Evolutionary conservation across 1,284 basidiomycete species (phyloP).

Genomic region (Ganoderma lingzhi): DNA sequence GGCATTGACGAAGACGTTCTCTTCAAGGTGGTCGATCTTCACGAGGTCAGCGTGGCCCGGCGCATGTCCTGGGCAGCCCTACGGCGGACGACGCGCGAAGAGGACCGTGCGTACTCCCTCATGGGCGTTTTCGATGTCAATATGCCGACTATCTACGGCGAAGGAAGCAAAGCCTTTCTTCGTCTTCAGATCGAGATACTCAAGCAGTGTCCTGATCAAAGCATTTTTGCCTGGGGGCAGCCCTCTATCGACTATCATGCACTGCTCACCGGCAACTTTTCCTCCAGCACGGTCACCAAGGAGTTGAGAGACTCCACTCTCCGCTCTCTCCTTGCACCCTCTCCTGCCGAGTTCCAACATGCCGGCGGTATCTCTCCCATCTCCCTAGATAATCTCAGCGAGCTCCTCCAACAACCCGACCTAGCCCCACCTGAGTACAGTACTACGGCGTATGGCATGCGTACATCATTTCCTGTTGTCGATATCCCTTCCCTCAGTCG

Average conservation of each 20-base stretch:
- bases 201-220: conserved; percentile 8
- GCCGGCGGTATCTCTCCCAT: conserved; percentile 8
- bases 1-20: conserved; percentile 16
- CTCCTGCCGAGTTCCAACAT: conserved; percentile 10
- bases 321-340: conserved; percentile 13
- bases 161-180: conserved; percentile 1
- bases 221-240: conserved; percentile 5
- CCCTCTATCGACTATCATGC: not conserved
- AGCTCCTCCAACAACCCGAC: not conserved
- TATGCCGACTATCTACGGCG: conserved; percentile 9
- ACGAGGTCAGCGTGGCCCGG: conserved; percentile 15
- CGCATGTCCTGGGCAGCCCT: conserved; percentile 27
- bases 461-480: conserved; percentile 1
- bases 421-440: conserved; percentile 10
- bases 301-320: not conserved
- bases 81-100: conserved; percentile 7
- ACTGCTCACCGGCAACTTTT: not conserved
- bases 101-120: conserved; percentile 12
- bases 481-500: not conserved
- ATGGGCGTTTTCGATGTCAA: conserved; percentile 12
- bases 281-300: not conserved
- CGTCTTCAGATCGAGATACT: conserved; percentile 14
- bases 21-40: conserved; percentile 1
- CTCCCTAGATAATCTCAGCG: not conserved
- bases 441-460: conserved; percentile 11